phyloP scores from a whole-genome alignment of 2,329 filamentous ascomycete genomes.

The Ophiostoma sp. region DNA sequence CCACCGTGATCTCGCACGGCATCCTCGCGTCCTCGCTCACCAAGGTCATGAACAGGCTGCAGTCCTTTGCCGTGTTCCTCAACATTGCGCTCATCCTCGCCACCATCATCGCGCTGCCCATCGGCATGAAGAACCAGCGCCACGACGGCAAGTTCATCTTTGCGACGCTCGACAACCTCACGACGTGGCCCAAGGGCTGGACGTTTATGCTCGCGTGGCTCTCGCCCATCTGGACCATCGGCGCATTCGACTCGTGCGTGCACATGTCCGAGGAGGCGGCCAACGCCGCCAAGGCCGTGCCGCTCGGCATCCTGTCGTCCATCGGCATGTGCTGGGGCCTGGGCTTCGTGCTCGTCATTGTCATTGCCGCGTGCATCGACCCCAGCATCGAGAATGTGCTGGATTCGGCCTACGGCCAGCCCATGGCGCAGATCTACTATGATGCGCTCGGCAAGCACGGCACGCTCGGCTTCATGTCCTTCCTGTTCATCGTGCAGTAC shows the following conservation, averaged over 20 bases:
- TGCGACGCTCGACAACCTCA: constrained; percentile 50
- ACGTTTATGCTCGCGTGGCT: constrained; percentile 57
- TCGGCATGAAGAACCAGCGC: constrained; percentile 39
- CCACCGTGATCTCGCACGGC: constrained; percentile 49
- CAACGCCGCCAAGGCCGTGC: constrained; percentile 49
- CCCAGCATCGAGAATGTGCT: constrained; percentile 38
- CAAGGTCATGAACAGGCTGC: constrained; percentile 54
- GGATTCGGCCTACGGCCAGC: constrained; percentile 49
- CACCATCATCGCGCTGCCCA: constrained; percentile 52
- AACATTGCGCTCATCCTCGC: constrained; percentile 52
- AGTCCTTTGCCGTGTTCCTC: constrained; percentile 50
- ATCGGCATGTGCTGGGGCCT: constrained; percentile 49
- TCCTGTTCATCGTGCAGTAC: constrained; percentile 57
- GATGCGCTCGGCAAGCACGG: constrained; percentile 55
- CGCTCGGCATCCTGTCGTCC: constrained; percentile 54
- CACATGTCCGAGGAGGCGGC: constrained; percentile 53
- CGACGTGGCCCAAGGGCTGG: constrained; percentile 53
- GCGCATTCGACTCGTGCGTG: constrained; percentile 51
- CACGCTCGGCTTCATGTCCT: constrained; percentile 52
- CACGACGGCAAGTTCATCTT: constrained; percentile 50
- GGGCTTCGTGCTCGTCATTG: constrained; percentile 52
- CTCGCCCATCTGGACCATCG: constrained; percentile 56
- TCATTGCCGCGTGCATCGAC: constrained; percentile 53
- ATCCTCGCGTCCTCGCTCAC: constrained; percentile 48
- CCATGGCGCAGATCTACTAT: constrained; percentile 51